Conservation (phyloP, 2,329 filamentous ascomycete species). For the Xylariaceae sp. region DNA sequence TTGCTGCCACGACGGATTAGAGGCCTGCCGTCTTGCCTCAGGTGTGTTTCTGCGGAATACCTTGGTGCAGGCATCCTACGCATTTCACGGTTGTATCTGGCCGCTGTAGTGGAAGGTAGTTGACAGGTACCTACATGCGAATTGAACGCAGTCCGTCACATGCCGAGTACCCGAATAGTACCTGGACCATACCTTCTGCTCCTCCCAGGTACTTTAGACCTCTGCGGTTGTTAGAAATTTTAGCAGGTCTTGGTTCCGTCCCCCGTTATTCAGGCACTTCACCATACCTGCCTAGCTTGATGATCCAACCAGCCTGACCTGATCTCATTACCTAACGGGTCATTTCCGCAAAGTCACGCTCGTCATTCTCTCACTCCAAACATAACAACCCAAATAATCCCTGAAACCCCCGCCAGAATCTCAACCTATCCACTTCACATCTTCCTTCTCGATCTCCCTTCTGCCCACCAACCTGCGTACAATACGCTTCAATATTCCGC, state of each 20-base stretch:
- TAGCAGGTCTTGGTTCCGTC: slow-evolving; percentile 20
- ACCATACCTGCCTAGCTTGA: slow-evolving; percentile 21
- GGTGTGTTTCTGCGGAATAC: not conserved
- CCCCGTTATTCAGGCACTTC: slow-evolving; percentile 19
- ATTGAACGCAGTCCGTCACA: slow-evolving; percentile 6
- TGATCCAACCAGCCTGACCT: slow-evolving; percentile 19
- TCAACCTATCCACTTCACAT: slow-evolving; percentile 23
- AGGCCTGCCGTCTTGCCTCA: slow-evolving; percentile 3
- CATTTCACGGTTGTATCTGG: slow-evolving; percentile 3
- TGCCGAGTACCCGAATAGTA: slow-evolving; percentile 9
- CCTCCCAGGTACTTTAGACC: slow-evolving; percentile 3
- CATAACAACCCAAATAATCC: slow-evolving; percentile 20
- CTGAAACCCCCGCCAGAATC: slow-evolving; percentile 31
- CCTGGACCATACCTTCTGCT: slow-evolving; percentile 9
- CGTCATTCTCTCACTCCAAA: slow-evolving; percentile 30
- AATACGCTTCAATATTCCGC: slow-evolving; percentile 19
- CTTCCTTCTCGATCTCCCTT: slow-evolving; percentile 28
- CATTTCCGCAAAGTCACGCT: slow-evolving; percentile 33
- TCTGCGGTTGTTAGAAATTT: slow-evolving; percentile 14
- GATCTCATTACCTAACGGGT: slow-evolving; percentile 30
- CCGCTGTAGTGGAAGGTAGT: slow-evolving; percentile 6
- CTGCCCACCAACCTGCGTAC: slow-evolving; percentile 17
- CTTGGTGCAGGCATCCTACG: slow-evolving; percentile 2
- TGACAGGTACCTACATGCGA: slow-evolving; percentile 9
- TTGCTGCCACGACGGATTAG: not conserved